Conservation (phyloP, 2,329 filamentous ascomycete genomes). For the Parasarocladium wereldwijsianum region DNA sequence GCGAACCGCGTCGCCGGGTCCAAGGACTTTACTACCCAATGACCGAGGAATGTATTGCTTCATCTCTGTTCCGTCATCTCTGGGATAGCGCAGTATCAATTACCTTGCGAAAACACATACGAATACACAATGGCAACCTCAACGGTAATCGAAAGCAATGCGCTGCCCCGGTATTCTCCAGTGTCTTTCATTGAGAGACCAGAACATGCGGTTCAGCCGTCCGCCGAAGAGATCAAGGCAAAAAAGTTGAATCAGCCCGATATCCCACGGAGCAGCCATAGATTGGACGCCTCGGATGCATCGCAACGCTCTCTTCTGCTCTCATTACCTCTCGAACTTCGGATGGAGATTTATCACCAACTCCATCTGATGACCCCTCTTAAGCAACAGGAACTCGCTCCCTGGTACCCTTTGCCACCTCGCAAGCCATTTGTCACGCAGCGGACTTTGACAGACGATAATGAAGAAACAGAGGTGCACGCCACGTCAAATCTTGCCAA, state of each 20-base stretch:
- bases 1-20: no score
- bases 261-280: background rate
- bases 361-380: conserved; percentile 23
- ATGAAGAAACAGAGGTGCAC: no score
- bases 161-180: conserved; percentile 8
- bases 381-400: conserved; percentile 21
- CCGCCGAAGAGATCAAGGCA: conserved; percentile 1
- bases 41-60: no score
- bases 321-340: conserved; percentile 27
- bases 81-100: no score
- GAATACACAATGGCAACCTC: no score
- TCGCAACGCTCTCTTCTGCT: conserved; percentile 10
- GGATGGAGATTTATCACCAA: conserved; percentile 30
- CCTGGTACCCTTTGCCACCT: conserved; percentile 22
- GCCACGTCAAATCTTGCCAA: no score
- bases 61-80: no score
- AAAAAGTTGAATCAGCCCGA: background rate
- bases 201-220: conserved; percentile 1
- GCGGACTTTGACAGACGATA: no score
- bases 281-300: conserved; percentile 1
- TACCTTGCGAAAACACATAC: no score
- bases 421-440: conserved; percentile 18
- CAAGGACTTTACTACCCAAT: no score
- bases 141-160: background rate
- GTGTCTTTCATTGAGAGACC: conserved; percentile 4